These are phyloP conservation scores for Letharia lupina DNA, from an alignment of 495 filamentous ascomycete genomes.

Conservation along the genomic window DNA sequence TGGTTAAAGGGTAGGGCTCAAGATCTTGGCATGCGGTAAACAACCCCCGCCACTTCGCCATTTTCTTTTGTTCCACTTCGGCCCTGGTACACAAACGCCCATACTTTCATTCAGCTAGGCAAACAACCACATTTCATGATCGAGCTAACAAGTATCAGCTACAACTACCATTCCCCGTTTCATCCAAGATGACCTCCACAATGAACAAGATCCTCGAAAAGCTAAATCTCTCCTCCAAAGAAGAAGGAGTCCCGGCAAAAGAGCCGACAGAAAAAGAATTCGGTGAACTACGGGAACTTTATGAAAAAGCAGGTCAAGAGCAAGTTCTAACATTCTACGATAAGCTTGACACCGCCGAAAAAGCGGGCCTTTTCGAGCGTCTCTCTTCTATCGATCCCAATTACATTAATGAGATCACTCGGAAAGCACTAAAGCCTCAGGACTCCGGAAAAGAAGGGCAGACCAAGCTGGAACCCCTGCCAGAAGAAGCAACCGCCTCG, in stretches of 20 bases:
- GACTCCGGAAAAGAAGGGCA: slow-evolving; percentile 35
- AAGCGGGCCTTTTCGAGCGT: slow-evolving; percentile 73
- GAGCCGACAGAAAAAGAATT: slow-evolving; percentile 67
- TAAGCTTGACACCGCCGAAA: slow-evolving; percentile 59
- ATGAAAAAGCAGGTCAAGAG: slow-evolving; percentile 68
- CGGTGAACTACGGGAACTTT: slow-evolving; percentile 66
- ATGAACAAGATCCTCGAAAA: slow-evolving; percentile 54
- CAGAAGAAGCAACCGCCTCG: slow-evolving; percentile 78
- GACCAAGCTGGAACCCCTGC: slow-evolving; percentile 76
- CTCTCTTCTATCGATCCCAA: slow-evolving; percentile 69
- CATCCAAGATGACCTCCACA: slow-evolving; percentile 34
- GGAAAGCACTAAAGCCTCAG: slow-evolving; percentile 72
- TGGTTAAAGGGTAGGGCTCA: not conserved
- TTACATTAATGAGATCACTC: slow-evolving; percentile 74
- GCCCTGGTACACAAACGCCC: too few relatives aligned
- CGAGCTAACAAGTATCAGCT: not conserved
- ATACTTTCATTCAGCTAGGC: not conserved
- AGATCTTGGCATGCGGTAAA: slow-evolving; percentile 17
- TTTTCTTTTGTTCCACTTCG: not conserved
- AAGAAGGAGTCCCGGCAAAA: slow-evolving; percentile 36
- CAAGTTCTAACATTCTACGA: slow-evolving; percentile 93
- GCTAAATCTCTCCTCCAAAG: slow-evolving; percentile 41
- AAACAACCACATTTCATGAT: not conserved
- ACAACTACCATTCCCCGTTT: not conserved
- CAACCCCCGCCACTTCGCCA: slow-evolving; percentile 7